A percentile compares a stretch with the other conserved stretches of the same genome.
Conservation (phyloP, 2,329 filamentous ascomycete genomes). For the Didymella segeticola region DNA sequence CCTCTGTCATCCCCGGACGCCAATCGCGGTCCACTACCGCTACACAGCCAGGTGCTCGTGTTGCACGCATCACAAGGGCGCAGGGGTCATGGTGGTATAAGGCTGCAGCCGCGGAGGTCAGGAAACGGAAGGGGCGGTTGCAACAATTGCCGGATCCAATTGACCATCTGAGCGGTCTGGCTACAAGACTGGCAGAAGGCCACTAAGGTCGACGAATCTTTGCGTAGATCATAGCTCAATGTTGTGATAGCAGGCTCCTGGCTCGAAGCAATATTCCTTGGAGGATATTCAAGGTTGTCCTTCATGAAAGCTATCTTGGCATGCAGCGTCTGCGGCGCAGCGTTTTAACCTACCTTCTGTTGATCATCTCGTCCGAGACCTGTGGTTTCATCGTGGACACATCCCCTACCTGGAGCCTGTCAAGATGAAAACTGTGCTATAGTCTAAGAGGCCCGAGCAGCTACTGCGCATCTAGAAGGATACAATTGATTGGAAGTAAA, state of each 20-base stretch:
- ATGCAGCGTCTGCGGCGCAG: background rate
- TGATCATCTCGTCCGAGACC: background rate
- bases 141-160: background rate
- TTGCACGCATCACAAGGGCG: slow-evolving; percentile 1
- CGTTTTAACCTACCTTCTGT: background rate
- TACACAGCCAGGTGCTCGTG: background rate
- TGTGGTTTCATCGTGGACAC: background rate
- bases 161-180: background rate
- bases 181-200: background rate
- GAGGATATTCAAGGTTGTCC: background rate
- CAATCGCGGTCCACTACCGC: background rate
- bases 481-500: too few relatives aligned
- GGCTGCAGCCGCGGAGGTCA: background rate
- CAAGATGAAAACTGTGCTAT: too few relatives aligned
- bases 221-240: background rate
- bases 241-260: background rate
- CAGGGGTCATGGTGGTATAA: background rate
- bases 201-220: background rate
- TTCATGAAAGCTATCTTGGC: background rate
- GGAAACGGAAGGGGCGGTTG: background rate
- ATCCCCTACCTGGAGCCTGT: too few relatives aligned
- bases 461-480: too few relatives aligned
- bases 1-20: background rate
- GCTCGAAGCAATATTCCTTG: background rate
- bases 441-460: too few relatives aligned